Evolutionary conservation across 2,329 filamentous ascomycete genomes (phyloP), one percentile per base, ranked within the genome.

Genomic region (Venturia carpophila): DNA sequence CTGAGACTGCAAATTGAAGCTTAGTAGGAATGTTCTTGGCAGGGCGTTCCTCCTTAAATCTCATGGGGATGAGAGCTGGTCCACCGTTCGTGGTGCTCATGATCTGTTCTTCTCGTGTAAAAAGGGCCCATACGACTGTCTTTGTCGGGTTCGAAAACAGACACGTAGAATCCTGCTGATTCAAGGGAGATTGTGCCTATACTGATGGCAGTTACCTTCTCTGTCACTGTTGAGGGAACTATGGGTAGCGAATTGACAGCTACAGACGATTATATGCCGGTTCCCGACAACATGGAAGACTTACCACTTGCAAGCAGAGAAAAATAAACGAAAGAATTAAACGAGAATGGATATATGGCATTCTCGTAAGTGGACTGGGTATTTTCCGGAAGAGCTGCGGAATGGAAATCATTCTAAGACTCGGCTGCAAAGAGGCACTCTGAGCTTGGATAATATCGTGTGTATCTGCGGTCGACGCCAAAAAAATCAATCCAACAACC

Each of bases 11-110:
- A 27, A 63, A 63, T 17, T 39, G 39, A 6, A 63, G 7, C 30
- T 63, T 52, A 15, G 52, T 21, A 1, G 61, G 61, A 27, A 63
- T 42, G n/a, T 63, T 9, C 10, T 41, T 37, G 43, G 27, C 34
- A 9, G 60, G 21, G 17, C 42, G 10, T 19, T 42, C 21, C 21
- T 49, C n/a, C 34, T 63, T 63, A 43, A 63, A 63, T 30, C 52
- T 55, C 62, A 63, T 63, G 24, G 62, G 62, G 21, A 63, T 63
- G 15, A 63, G 34, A 41, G 62, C 43, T n/a, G 62, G 61, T 39
- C 62, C 62, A 17, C 43, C 34, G 43, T 34, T 45, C 27, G 9
- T 63, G 27, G 42, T 24, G 30, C 19, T 63, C 62, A 63, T 63
- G 62, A 63, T 63, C 24, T 39, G 19, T 39, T 63, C 62, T 11